phyloP scores from a whole-genome alignment of 208 protist species.

The Leishmania major region DNA sequence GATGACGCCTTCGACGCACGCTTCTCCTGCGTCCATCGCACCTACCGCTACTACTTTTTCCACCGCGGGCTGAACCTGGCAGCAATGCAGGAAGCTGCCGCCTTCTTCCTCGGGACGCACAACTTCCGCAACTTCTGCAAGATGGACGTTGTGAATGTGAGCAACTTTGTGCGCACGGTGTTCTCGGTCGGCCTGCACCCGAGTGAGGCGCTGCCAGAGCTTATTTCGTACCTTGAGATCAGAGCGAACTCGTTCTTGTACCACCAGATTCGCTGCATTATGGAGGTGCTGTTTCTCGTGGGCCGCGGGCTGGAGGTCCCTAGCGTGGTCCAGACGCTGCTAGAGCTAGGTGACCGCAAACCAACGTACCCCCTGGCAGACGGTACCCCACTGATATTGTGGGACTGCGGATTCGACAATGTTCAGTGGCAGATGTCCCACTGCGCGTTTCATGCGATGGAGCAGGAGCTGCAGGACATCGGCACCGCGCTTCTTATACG shows the following conservation, averaged over 20 bases:
- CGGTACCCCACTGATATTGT: conserved; percentile 77
- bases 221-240: conserved; percentile 91
- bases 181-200: conserved; percentile 47
- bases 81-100: conserved; percentile 91
- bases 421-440: conserved; percentile 69
- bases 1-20: conserved; percentile 90
- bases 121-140: conserved; percentile 98
- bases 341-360: conserved; percentile 77
- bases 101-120: conserved; percentile 92
- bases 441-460: conserved; percentile 43
- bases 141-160: conserved; percentile 94
- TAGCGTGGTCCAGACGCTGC: conserved; percentile 55
- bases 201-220: conserved; percentile 58
- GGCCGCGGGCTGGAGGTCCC: conserved; percentile 75
- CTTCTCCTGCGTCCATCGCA: conserved; percentile 87
- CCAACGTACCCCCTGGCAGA: conserved; percentile 81
- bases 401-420: conserved; percentile 77
- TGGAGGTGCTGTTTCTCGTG: conserved; percentile 92
- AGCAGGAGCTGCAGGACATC: conserved; percentile 82
- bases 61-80: conserved; percentile 80
- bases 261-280: conserved; percentile 97
- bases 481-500: conserved; percentile 71
- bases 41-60: conserved; percentile 93
- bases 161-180: conserved; percentile 91
- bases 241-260: conserved; percentile 96